These are phyloP conservation scores for Nevesoporus exiguus DNA, from an alignment of 768 basidiomycete species.

Conservation along the genomic window DNA sequence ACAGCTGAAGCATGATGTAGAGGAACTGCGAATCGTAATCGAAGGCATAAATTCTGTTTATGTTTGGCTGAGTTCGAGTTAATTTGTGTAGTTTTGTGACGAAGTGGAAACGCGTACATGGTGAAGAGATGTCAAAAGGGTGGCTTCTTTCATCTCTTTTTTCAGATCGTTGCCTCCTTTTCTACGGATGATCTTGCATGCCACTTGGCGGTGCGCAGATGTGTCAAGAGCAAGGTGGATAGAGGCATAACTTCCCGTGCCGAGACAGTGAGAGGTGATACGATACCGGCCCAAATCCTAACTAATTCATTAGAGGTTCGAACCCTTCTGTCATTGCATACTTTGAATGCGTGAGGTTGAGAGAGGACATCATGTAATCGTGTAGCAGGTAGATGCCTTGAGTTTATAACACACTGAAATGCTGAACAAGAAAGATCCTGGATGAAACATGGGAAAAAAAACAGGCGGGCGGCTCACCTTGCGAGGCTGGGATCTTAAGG, in stretches of 20 bases:
- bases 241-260: conserved; percentile 78
- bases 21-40: conserved; percentile 60
- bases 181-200: conserved; percentile 79
- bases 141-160: conserved; percentile 75
- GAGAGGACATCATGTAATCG: conserved; percentile 65
- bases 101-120: conserved; percentile 50
- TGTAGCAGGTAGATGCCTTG: conserved; percentile 46
- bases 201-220: conserved; percentile 63
- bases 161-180: conserved; percentile 38
- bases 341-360: conserved; percentile 50
- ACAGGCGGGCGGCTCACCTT: conserved; percentile 38
- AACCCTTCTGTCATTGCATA: conserved; percentile 21
- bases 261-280: conserved; percentile 77
- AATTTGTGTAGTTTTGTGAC: background rate
- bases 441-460: background rate
- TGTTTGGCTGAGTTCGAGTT: conserved; percentile 58
- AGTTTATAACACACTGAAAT: conserved; percentile 63
- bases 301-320: background rate
- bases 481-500: conserved; percentile 63
- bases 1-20: conserved; percentile 84
- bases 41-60: conserved; percentile 73
- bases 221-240: conserved; percentile 76
- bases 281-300: conserved; percentile 65
- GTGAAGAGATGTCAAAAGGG: conserved; percentile 63
- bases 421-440: conserved; percentile 34